Base-by-base conservation (phyloP, 371 early-diverging fungal genomes). In the Mycotypha africana region DNA sequence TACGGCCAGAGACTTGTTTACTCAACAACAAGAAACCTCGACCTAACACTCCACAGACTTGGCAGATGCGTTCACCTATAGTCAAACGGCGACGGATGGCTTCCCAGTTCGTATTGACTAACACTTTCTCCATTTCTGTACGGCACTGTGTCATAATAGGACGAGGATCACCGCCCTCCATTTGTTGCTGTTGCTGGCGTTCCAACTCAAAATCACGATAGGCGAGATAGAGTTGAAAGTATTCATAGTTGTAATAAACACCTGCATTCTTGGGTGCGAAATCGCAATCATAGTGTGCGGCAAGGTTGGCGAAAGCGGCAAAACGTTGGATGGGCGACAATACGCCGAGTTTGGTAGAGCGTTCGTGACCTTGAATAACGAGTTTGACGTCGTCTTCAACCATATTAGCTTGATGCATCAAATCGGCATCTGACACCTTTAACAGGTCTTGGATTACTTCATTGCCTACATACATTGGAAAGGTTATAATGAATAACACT, bases 191-290 rank as follows among this genome's bases (percentile, higher is more conserved):
- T 28, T 59, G 60, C n/a, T 56, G 57, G 4, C 59, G 58, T 28
- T 70, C 70, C 4, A 38, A 34, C 36, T 74, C 74, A 3, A 70
- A 40, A 37, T 70, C 67, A 28, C 70, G 63, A 36, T 67, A 74
- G 0, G 74, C 70, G 15, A 62, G 38, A 43, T 63, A 70, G 1
- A 74, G 52, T 26, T 70, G 74, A 43, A 67, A 68, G 50, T 74
- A 74, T 21, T 74, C 74, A 34, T 61, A 67, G 17, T 74, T 74
- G 37, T 53, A 74, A 40, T 74, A 74, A 4, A 74, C 70, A 12
- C 74, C 74, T 3, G 74, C 63, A 41, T 74, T 74, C 31, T 67
- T 67, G 21, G 74, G 74, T 1, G 74, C 74, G 46, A 70, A 74
- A 31, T 74, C 74, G 32, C 68, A 63, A 32, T 74, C 74, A 36